Evolutionary conservation across 768 basidiomycete species (phyloP).

Genomic region (Paxillus rubicundulus): DNA sequence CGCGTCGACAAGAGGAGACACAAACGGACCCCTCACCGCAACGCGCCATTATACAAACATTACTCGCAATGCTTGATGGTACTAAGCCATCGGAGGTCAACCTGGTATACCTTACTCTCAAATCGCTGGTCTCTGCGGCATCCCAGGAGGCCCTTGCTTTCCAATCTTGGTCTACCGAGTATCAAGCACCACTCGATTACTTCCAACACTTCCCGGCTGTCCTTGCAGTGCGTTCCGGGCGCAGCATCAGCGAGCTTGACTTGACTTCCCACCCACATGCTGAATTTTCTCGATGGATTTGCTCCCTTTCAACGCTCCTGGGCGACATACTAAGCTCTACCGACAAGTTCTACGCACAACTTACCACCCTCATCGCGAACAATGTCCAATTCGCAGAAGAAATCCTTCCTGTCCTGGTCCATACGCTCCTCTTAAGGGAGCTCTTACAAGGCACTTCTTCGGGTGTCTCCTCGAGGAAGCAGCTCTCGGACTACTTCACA

Average conservation of each 20-base stretch:
- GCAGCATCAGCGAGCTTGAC: slow-evolving; percentile 38
- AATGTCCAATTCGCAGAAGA: slow-evolving; percentile 61
- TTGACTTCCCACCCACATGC: slow-evolving; percentile 37
- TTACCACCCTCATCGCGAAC: slow-evolving; percentile 54
- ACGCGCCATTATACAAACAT: slow-evolving; percentile 48
- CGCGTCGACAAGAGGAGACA: slow-evolving; percentile 12
- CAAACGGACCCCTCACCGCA: slow-evolving; percentile 35
- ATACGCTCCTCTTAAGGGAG: slow-evolving; percentile 51
- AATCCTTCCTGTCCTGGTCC: slow-evolving; percentile 73
- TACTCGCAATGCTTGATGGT: slow-evolving; percentile 60
- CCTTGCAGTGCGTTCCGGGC: slow-evolving; percentile 30
- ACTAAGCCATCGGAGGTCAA: slow-evolving; percentile 48
- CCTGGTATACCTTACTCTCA: slow-evolving; percentile 62
- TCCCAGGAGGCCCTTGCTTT: slow-evolving; percentile 29
- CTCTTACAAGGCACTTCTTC: slow-evolving; percentile 7
- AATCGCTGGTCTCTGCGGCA: slow-evolving; percentile 47
- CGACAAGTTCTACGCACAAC: slow-evolving; percentile 67
- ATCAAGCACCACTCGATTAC: slow-evolving; percentile 45
- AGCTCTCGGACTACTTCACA: slow-evolving; percentile 23
- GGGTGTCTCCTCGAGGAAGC: slow-evolving; percentile 10
- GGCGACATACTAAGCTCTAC: slow-evolving; percentile 52
- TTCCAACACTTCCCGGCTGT: slow-evolving; percentile 45
- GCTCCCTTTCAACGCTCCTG: slow-evolving; percentile 52
- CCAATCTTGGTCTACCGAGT: slow-evolving; percentile 38
- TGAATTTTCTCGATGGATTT: slow-evolving; percentile 65